Evolutionary conservation across 2,329 filamentous ascomycete species (phyloP), one percentile per base, ranked within the genome.

Genomic region (Neofusicoccum laricinum): DNA sequence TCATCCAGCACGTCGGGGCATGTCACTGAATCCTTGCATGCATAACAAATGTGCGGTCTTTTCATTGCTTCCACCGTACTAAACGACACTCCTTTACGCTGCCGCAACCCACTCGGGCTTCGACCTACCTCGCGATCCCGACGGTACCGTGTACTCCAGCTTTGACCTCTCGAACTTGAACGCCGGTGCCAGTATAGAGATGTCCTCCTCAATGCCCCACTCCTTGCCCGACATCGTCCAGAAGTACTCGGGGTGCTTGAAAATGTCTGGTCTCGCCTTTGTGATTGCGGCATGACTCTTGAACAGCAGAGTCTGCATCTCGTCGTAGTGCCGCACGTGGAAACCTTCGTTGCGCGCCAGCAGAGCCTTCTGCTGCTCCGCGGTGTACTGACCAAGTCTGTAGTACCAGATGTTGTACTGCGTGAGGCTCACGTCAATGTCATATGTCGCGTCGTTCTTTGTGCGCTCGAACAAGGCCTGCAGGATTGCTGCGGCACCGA

Each of bases 401-500:
- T 64, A 64, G 45, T 64, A 64, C 63, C 63, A 64, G 51, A 64
- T 61, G 53, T 64, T 64, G 63, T 64, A 64, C 45, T 64, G 63
- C 2, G 63, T 64, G 34, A 64, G 36, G 53, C 53, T 61, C 14
- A 64, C 63, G 45, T 64, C 63, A 17, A 64, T 46, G 63, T 64
- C 63, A 32, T 15, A 64, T 7, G 63, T 64, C 12, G 32, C 55
- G 14, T 51, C 63, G 12, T 43, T 19, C 46, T 64, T 64, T 25
- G 53, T 64, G 41, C 79, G 72, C 21, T 72, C 71, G 30, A 80
- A 66, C 5, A 82, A 69, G 4, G 80, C 81, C 15, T 79, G 70
- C 12, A 83, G 64, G 32, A 84, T 76, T 7, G 70, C 78, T 0
- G 73, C 67, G 4, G 76, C 75, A 2, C 81, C 81, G 14, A 71